phyloP scores from a whole-genome alignment of 768 basidiomycete genomes.

The Suillus alpinus region DNA sequence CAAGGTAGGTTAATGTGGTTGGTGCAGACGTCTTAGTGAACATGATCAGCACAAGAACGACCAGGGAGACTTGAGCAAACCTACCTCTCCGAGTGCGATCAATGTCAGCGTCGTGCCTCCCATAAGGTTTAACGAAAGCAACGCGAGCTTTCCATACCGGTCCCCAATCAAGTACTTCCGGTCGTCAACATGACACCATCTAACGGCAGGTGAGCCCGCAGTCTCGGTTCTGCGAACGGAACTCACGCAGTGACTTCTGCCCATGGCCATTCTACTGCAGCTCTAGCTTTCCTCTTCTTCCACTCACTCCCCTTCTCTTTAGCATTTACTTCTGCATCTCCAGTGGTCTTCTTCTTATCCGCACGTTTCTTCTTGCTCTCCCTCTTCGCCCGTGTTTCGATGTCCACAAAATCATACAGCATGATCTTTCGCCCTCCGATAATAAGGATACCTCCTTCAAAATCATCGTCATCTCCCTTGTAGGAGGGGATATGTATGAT shows the following conservation, averaged over 20 bases:
- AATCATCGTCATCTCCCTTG: slow-evolving; percentile 25
- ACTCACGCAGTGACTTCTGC: slow-evolving; percentile 67
- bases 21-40: slow-evolving; percentile 61
- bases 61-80: slow-evolving; percentile 7
- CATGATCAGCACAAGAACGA: slow-evolving; percentile 6
- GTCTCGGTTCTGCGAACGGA: background rate
- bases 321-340: slow-evolving; percentile 37
- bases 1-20: slow-evolving; percentile 68
- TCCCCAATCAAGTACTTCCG: slow-evolving; percentile 65
- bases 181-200: slow-evolving; percentile 52
- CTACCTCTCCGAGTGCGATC: slow-evolving; percentile 71
- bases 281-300: slow-evolving; percentile 52
- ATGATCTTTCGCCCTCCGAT: slow-evolving; percentile 65
- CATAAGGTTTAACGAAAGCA: slow-evolving; percentile 54
- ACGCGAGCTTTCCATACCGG: slow-evolving; percentile 62
- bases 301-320: slow-evolving; percentile 53
- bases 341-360: slow-evolving; percentile 49
- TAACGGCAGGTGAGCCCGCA: slow-evolving; percentile 20
- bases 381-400: slow-evolving; percentile 48
- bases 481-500: slow-evolving; percentile 36
- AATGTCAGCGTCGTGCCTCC: slow-evolving; percentile 43
- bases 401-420: slow-evolving; percentile 55
- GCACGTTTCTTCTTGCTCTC: slow-evolving; percentile 52
- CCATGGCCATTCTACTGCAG: slow-evolving; percentile 73
- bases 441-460: slow-evolving; percentile 69